Base-by-base conservation (phyloP, 1,139 yeast genomes). In the Casaregolazyma lundiana region DNA sequence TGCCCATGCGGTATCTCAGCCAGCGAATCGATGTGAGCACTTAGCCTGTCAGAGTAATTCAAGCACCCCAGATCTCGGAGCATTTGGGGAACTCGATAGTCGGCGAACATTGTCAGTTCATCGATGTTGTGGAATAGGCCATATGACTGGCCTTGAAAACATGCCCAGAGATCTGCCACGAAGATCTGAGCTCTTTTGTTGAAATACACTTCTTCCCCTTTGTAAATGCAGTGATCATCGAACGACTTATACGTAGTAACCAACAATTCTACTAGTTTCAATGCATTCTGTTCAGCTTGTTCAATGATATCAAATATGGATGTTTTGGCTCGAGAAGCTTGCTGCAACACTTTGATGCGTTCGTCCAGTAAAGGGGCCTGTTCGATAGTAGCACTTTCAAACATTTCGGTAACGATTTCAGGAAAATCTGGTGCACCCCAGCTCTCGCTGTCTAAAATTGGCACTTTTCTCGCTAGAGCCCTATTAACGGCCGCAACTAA, bases 21-120 rank as follows among this genome's bases (percentile, higher is more conserved):
- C 13, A 57, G 57, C 8, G 35, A 35, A 15, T 46, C 46, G 13
- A 68, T 45, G 9, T 56, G 56, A 6, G 38, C 24, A 9, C 53
- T 54, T 19, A 71, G 58, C 11, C 35, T 44, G 2, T 52, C 49
- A 1, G 70, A 62, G 50, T 71, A 71, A 19, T 52, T 41, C n/a
- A 70, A 44, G 42, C 72, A 68, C 9, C 68, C 66, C 18, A 70
- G 55, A 13, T 56, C 54, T 39, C 63, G 60, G 24, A 71, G 60
- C 8, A 70, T 70, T 51, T 71, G 75, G 1, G 75, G 75, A 4
- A 70, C 75, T 11, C 75, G 60, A 49, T 70, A 70, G 52, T 70
- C 75, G 9, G 75, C 75, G 58, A 70, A 71, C 75, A 70, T 71
- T n/a, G 75, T 70, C 39, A 70, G 56, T 19, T 55, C 45, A 48